phyloP scores from a whole-genome alignment of 441 rosid genomes.

The Biscutella auriculata region DNA sequence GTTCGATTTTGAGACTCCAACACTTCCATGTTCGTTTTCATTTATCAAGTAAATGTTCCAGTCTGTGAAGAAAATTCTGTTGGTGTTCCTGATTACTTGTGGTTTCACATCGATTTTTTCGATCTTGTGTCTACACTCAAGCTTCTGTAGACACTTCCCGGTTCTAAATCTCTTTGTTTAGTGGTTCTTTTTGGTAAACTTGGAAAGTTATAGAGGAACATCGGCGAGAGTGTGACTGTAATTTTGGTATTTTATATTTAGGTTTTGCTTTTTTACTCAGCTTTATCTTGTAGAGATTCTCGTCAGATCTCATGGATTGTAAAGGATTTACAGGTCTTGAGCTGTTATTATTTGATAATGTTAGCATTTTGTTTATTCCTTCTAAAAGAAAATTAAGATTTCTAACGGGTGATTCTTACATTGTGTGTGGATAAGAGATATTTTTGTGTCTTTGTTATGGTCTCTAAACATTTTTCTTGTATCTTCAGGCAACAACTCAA shows the following conservation, averaged over 20 bases:
- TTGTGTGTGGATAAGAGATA: slow-evolving; percentile 6
- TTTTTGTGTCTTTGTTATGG: background rate
- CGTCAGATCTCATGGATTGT: slow-evolving; percentile 14
- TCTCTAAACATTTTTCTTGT: background rate
- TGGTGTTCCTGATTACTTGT: background rate
- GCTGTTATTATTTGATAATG: background rate
- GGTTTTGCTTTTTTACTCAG: background rate
- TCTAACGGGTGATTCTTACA: background rate
- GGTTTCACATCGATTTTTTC: background rate
- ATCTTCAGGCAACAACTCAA: background rate
- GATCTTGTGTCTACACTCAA: background rate
- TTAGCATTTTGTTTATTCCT: background rate
- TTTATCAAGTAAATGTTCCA: background rate
- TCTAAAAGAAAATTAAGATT: background rate
- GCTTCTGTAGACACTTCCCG: background rate
- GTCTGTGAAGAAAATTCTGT: background rate
- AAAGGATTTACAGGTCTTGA: background rate
- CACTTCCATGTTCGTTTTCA: background rate
- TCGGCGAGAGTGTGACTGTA: background rate
- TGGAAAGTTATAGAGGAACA: background rate
- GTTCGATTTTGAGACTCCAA: background rate
- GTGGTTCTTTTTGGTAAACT: background rate
- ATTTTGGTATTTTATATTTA: background rate
- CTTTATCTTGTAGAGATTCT: slow-evolving; percentile 4
- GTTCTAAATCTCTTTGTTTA: background rate